Conservation (phyloP, 2,329 filamentous ascomycete genomes). For the Epichloe festucae region DNA sequence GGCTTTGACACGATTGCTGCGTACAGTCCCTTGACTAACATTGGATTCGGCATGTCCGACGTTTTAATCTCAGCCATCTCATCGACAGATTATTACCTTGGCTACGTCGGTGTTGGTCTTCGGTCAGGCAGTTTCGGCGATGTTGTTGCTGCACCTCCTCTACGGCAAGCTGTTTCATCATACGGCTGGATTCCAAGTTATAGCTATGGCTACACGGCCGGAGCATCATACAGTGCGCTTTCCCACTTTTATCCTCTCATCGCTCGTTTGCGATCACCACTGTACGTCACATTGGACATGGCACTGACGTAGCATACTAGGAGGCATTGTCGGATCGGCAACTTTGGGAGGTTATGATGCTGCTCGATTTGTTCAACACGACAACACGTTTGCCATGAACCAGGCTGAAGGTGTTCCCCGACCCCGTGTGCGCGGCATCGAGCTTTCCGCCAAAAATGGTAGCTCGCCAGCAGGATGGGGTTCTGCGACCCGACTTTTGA, state of each 20-base stretch:
- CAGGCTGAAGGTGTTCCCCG: slow-evolving; percentile 42
- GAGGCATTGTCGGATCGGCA: slow-evolving; percentile 38
- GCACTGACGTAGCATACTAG: slow-evolving; percentile 7
- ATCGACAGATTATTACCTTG: slow-evolving; percentile 40
- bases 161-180: slow-evolving; percentile 45
- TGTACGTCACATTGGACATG: neutral
- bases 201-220: slow-evolving; percentile 64
- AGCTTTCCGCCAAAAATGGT: slow-evolving; percentile 22
- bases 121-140: slow-evolving; percentile 38
- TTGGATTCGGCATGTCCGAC: slow-evolving; percentile 28
- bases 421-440: slow-evolving; percentile 46
- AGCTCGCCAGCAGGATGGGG: slow-evolving; percentile 25
- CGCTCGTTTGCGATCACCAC: neutral
- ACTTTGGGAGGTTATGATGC: slow-evolving; percentile 60
- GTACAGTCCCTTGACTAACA: slow-evolving; percentile 24
- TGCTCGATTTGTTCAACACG: slow-evolving; percentile 47
- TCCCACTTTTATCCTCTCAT: neutral
- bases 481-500: slow-evolving; percentile 24
- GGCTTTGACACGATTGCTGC: slow-evolving; percentile 39
- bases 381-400: slow-evolving; percentile 44
- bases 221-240: slow-evolving; percentile 55
- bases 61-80: slow-evolving; percentile 40
- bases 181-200: slow-evolving; percentile 53
- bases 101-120: slow-evolving; percentile 44
- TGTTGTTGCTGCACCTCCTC: slow-evolving; percentile 34